phyloP scores from a whole-genome alignment of 73 alveolate genomes.

The Paramecium caudatum region DNA sequence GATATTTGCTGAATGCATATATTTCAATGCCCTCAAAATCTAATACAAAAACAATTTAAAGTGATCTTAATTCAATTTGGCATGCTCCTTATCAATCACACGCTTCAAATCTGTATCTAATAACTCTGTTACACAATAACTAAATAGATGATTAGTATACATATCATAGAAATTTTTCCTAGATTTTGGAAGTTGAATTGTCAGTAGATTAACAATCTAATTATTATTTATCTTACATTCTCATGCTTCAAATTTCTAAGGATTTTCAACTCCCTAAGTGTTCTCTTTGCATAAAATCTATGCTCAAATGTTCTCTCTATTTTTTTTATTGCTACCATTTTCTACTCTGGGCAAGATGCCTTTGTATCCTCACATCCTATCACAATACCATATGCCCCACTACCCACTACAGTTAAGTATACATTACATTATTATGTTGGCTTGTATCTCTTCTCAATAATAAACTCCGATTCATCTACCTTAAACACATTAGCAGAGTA shows the following conservation, averaged over 20 bases:
- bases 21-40: slow-evolving; percentile 76
- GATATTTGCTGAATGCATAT: slow-evolving; percentile 77
- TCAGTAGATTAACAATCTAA: slow-evolving; percentile 75
- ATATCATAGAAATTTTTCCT: slow-evolving; percentile 9
- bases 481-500: slow-evolving; percentile 64
- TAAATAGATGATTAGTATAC: too few species aligned
- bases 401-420: slow-evolving; percentile 73
- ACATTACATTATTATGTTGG: slow-evolving; percentile 69
- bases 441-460: slow-evolving; percentile 67
- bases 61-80: slow-evolving; percentile 71
- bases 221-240: slow-evolving; percentile 76
- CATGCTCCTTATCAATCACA: slow-evolving; percentile 65
- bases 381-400: slow-evolving; percentile 82
- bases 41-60: slow-evolving; percentile 66
- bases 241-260: slow-evolving; percentile 81
- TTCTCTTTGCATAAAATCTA: slow-evolving; percentile 81
- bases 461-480: slow-evolving; percentile 68
- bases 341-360: slow-evolving; percentile 65
- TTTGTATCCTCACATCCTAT: slow-evolving; percentile 73
- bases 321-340: slow-evolving; percentile 85
- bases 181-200: slow-evolving; percentile 52
- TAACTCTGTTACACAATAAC: slow-evolving; percentile 60
- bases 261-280: slow-evolving; percentile 86
- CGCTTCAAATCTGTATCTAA: slow-evolving; percentile 66
- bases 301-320: slow-evolving; percentile 90